phyloP scores from a whole-genome alignment of 768 basidiomycete species.

The Neoboletus subvelutipes region DNA sequence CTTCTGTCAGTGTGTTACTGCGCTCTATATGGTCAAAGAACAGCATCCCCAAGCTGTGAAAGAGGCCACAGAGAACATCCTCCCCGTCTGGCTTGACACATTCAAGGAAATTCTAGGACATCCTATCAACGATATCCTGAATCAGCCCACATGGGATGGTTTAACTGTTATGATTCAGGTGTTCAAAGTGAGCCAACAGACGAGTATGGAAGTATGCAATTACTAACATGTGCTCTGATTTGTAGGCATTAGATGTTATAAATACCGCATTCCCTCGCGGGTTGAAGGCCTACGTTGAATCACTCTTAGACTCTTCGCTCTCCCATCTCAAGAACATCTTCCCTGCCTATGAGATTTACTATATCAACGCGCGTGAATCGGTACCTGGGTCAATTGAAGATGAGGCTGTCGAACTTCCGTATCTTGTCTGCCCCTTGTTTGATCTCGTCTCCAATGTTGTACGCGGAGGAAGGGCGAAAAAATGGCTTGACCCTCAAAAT shows the following conservation, averaged over 20 bases:
- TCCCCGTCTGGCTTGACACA: constrained; percentile 91
- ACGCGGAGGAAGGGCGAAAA: constrained; percentile 61
- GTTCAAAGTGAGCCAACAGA: constrained; percentile 60
- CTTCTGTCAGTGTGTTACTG: constrained; percentile 85
- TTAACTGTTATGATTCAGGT: constrained; percentile 78
- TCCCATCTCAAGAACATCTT: constrained; percentile 58
- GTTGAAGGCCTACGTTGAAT: constrained; percentile 59
- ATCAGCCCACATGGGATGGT: constrained; percentile 72
- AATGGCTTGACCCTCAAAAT: constrained; percentile 53
- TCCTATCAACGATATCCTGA: constrained; percentile 58
- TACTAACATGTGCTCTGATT: constrained; percentile 1
- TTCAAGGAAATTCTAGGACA: constrained; percentile 75
- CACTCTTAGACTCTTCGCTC: constrained; percentile 58
- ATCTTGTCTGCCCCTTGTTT: constrained; percentile 73
- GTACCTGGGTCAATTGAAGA: constrained; percentile 72
- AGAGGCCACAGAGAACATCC: constrained; percentile 74
- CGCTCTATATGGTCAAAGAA: constrained; percentile 94
- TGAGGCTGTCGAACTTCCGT: constrained; percentile 69
- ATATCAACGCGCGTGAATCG: constrained; percentile 54
- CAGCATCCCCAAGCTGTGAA: constrained; percentile 86
- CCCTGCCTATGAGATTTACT: constrained; percentile 60
- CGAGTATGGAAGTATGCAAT: neutral
- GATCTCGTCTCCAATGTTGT: constrained; percentile 74
- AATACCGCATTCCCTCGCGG: constrained; percentile 80
- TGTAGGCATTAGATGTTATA: constrained; percentile 75